Evolutionary conservation across 2,329 filamentous ascomycete genomes (phyloP).

Genomic region (Davidsoniella neocaledoniae): DNA sequence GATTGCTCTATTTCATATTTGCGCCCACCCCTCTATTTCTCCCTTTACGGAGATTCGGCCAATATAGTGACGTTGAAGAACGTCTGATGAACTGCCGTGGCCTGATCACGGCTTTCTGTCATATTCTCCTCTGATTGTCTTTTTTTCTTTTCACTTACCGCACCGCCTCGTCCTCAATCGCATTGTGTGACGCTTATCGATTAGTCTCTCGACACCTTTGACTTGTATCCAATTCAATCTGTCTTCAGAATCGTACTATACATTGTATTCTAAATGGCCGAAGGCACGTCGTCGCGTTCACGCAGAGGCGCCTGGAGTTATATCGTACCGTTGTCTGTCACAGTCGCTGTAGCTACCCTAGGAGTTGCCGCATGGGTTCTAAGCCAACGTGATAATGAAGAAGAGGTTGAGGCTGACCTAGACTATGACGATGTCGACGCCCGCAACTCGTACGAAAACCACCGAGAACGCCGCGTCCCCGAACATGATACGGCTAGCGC

Average conservation of each 20-base stretch:
- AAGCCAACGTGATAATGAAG: slow-evolving; percentile 71
- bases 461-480: slow-evolving; percentile 12
- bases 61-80: too few species aligned
- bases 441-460: slow-evolving; percentile 1
- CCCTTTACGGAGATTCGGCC: too few species aligned
- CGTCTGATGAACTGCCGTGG: too few species aligned
- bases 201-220: not conserved
- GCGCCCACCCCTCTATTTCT: too few species aligned
- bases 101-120: too few species aligned
- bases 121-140: too few species aligned
- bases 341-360: slow-evolving; percentile 71
- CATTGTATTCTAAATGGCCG: slow-evolving; percentile 5
- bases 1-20: too few species aligned
- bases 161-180: too few species aligned
- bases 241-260: not conserved
- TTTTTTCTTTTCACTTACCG: too few species aligned
- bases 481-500: slow-evolving; percentile 18
- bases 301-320: slow-evolving; percentile 54
- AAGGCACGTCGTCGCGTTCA: slow-evolving; percentile 29
- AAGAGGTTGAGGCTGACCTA: slow-evolving; percentile 40
- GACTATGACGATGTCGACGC: slow-evolving; percentile 33
- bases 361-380: slow-evolving; percentile 84
- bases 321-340: slow-evolving; percentile 78
- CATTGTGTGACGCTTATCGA: not conserved
- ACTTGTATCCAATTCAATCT: not conserved